phyloP scores from a whole-genome alignment of 192 early-diverging fungal species.

The Lunasporangiospora selenospora region DNA sequence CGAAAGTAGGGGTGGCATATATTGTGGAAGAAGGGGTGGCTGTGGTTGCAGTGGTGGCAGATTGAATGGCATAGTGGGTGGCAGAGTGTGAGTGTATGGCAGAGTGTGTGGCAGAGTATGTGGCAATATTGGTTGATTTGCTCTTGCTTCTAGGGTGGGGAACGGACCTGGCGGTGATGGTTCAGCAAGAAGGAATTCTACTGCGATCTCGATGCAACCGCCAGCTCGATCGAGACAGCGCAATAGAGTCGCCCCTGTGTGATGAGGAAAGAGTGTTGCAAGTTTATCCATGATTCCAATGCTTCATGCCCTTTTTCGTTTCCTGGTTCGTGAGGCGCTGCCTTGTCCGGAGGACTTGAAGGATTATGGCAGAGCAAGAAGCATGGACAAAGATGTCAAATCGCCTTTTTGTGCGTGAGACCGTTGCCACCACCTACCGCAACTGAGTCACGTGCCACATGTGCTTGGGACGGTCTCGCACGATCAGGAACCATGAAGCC shows the following conservation, averaged over 20 bases:
- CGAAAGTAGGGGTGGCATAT: too few relatives aligned
- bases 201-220: not conserved
- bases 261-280: constrained; percentile 6
- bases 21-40: not conserved
- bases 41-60: not conserved
- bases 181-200: constrained; percentile 1
- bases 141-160: not conserved
- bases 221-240: constrained; percentile 1
- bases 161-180: not conserved
- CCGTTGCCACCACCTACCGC: too few relatives aligned
- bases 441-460: too few relatives aligned
- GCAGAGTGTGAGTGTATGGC: not conserved
- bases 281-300: constrained; percentile 11
- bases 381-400: too few relatives aligned
- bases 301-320: too few relatives aligned
- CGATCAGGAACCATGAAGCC: too few relatives aligned
- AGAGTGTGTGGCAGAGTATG: not conserved
- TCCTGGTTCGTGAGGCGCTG: too few relatives aligned
- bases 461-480: too few relatives aligned
- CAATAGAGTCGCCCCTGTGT: not conserved
- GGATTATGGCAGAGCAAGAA: too few relatives aligned
- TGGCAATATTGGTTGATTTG: not conserved
- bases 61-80: not conserved
- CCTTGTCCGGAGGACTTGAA: too few relatives aligned
- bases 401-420: too few relatives aligned